Conservation (phyloP, 2,329 filamentous ascomycete genomes). For the Colletotrichum sp. region DNA sequence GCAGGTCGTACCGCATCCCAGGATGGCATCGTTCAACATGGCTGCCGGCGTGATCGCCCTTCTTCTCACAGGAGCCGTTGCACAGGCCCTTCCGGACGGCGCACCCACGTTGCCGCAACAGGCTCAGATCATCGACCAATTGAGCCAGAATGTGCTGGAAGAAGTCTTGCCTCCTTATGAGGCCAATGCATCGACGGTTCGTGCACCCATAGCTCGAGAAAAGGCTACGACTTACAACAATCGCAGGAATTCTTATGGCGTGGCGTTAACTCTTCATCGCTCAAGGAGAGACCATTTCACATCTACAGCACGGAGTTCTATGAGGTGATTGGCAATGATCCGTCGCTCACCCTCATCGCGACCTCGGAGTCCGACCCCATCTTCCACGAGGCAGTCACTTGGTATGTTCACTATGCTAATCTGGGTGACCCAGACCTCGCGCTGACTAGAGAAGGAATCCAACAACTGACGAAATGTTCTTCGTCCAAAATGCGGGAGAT, state of each 20-base stretch:
- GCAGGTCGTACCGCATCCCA: neutral
- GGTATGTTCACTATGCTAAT: slow-evolving; percentile 26
- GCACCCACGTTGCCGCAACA: neutral
- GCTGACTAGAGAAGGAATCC: slow-evolving; percentile 27
- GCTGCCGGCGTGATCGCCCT: neutral
- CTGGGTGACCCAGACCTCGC: no score
- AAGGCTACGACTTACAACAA: neutral
- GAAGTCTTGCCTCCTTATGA: slow-evolving; percentile 39
- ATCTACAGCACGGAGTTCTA: slow-evolving; percentile 57
- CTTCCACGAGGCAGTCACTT: slow-evolving; percentile 62
- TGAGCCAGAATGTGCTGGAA: slow-evolving; percentile 45
- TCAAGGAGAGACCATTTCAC: slow-evolving; percentile 42
- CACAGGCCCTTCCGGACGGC: neutral
- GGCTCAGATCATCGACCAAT: slow-evolving; percentile 49
- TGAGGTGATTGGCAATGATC: slow-evolving; percentile 51
- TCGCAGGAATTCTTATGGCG: slow-evolving; percentile 48
- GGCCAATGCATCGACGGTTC: slow-evolving; percentile 40
- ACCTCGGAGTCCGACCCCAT: slow-evolving; percentile 47
- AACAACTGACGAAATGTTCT: slow-evolving; percentile 57
- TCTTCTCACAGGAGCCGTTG: neutral
- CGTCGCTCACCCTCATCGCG: slow-evolving; percentile 55
- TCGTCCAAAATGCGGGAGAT: slow-evolving; percentile 56
- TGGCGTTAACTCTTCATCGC: slow-evolving; percentile 39
- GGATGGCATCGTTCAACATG: neutral
- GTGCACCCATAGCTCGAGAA: neutral